phyloP scores from a whole-genome alignment of 202 grass and related monocot genomes.

The Zizania palustris region DNA sequence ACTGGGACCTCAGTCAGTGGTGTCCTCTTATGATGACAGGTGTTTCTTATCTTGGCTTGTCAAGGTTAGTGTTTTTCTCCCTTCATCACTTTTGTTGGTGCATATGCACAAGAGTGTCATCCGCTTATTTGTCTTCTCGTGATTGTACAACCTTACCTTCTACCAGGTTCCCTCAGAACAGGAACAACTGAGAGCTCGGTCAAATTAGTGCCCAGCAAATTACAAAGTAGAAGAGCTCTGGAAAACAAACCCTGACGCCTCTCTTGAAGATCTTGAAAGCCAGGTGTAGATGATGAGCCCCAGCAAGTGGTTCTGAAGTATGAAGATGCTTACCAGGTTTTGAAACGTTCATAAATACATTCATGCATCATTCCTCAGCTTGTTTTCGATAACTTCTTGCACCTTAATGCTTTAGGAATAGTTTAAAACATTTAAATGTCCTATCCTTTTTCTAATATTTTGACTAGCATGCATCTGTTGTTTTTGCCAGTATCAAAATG shows the following conservation, averaged over 20 bases:
- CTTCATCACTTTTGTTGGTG: conserved; percentile 33
- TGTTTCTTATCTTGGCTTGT: conserved; percentile 98
- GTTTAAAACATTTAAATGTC: background rate
- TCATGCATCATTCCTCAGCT: background rate
- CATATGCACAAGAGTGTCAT: background rate
- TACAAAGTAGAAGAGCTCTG: conserved; percentile 98
- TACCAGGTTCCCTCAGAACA: conserved; percentile 94
- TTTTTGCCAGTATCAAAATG: conserved; percentile 94
- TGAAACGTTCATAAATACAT: conserved; percentile 14
- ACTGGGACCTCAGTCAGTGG: conserved; percentile 99
- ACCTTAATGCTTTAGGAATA: conserved; percentile 14
- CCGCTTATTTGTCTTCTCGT: conserved; percentile 12
- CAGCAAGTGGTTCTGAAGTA: conserved; percentile 87
- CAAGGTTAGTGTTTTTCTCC: conserved; percentile 57
- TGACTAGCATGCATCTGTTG: conserved; percentile 40
- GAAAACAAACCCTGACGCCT: conserved; percentile 97
- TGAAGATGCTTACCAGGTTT: conserved; percentile 99
- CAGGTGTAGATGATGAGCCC: conserved; percentile 96
- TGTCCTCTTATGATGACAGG: conserved; percentile 97
- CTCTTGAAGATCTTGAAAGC: conserved; percentile 99
- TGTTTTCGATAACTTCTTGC: conserved; percentile 27
- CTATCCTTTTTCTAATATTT: background rate
- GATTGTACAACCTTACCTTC: conserved; percentile 28
- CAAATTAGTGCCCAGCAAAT: conserved; percentile 99
- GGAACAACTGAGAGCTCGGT: conserved; percentile 89